A percentile compares a stretch with the other conserved stretches of the same genome.
These are phyloP conservation scores for Suillus variegatus DNA, from an alignment of 768 basidiomycete species.

Conservation along the genomic window DNA sequence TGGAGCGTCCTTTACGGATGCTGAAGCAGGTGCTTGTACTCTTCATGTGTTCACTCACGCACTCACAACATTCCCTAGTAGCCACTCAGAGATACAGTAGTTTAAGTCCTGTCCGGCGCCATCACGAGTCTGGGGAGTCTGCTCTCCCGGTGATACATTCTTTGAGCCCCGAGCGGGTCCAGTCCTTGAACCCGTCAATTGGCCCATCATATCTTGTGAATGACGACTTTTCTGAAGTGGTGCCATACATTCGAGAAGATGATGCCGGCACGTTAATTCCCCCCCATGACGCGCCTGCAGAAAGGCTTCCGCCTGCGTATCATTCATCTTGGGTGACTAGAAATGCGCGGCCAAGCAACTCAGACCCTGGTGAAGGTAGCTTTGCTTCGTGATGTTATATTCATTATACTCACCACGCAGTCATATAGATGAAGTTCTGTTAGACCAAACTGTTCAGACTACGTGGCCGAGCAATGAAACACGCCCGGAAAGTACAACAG, in stretches of 20 bases:
- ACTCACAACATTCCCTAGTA: background rate
- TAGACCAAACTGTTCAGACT: background rate
- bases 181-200: background rate
- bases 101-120: background rate
- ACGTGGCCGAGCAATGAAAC: background rate
- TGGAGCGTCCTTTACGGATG: background rate
- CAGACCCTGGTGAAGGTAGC: background rate
- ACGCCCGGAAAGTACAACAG: background rate
- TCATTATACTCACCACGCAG: background rate
- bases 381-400: background rate
- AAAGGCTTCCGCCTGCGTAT: background rate
- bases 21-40: conserved; percentile 1
- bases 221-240: background rate
- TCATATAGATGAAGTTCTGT: background rate
- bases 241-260: background rate
- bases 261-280: conserved; percentile 2
- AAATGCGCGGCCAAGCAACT: background rate
- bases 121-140: background rate
- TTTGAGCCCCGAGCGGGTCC: background rate
- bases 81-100: background rate
- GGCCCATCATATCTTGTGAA: background rate
- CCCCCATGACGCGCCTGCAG: background rate
- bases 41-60: background rate
- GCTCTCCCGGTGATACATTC: background rate
- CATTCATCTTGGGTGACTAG: background rate